Conservation (phyloP, 1,284 basidiomycete species). For the Phaffia rhodozyma region DNA sequence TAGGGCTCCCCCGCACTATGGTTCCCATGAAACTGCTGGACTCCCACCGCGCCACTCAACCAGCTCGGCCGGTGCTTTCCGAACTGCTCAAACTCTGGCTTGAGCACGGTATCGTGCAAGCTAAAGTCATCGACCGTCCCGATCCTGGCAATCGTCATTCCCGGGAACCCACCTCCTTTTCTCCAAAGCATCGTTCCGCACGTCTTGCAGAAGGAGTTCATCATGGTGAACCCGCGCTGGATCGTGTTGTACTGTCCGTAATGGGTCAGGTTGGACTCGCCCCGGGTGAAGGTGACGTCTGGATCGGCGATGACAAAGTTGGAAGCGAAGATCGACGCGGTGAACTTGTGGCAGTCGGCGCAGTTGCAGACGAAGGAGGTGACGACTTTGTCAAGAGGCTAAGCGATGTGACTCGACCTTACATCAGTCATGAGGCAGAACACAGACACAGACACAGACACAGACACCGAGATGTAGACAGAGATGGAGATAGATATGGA, state of each 20-base stretch:
- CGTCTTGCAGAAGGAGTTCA: slow-evolving; percentile 31
- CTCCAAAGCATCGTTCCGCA: slow-evolving; percentile 34
- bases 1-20: too few relatives aligned
- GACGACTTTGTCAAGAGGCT: slow-evolving; percentile 23
- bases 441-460: too few relatives aligned
- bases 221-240: slow-evolving; percentile 25
- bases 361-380: slow-evolving; percentile 32
- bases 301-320: slow-evolving; percentile 28
- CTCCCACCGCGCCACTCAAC: too few relatives aligned
- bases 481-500: too few relatives aligned
- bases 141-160: slow-evolving; percentile 24
- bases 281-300: slow-evolving; percentile 27
- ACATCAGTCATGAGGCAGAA: too few relatives aligned
- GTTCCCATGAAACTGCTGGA: too few relatives aligned
- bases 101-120: slow-evolving; percentile 28
- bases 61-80: slow-evolving; percentile 27
- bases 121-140: slow-evolving; percentile 33
- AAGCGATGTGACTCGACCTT: too few relatives aligned
- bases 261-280: slow-evolving; percentile 25
- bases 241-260: slow-evolving; percentile 26
- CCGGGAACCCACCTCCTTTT: slow-evolving; percentile 21
- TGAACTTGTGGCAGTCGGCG: slow-evolving; percentile 32
- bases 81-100: slow-evolving; percentile 29
- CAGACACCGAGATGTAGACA: too few relatives aligned
- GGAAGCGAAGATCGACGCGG: slow-evolving; percentile 32